Percentiles rank a stretch among this genome's conserved stretches.
Evolutionary conservation across 495 filamentous ascomycete genomes (phyloP).

Genomic region (Pseudevernia furfuracea): DNA sequence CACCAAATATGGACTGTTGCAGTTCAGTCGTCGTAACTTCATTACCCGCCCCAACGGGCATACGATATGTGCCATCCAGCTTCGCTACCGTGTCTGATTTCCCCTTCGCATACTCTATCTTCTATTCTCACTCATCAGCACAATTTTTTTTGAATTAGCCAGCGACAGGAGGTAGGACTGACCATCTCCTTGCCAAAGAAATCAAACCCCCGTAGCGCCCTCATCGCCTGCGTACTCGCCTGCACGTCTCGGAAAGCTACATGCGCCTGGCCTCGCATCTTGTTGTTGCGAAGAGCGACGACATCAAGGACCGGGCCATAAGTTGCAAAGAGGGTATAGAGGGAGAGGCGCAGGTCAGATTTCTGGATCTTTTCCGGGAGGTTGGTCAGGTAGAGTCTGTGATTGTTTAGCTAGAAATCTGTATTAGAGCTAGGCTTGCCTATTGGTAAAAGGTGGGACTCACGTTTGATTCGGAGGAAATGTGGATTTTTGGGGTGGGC

Average conservation of each 20-base stretch:
- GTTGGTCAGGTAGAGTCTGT: conserved; percentile 78
- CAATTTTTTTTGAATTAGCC: background rate
- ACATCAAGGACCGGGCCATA: conserved; percentile 92
- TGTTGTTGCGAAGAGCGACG: conserved; percentile 76
- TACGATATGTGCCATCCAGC: conserved; percentile 79
- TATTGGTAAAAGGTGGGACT: conserved; percentile 29
- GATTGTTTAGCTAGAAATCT: conserved; percentile 25
- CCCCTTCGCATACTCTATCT: conserved; percentile 79
- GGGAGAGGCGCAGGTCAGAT: conserved; percentile 66
- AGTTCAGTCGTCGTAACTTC: conserved; percentile 60
- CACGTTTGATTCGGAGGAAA: conserved; percentile 63
- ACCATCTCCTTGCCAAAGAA: conserved; percentile 87
- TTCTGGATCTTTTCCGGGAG: conserved; percentile 82
- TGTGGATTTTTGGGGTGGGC: conserved; percentile 32
- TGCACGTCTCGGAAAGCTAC: conserved; percentile 83
- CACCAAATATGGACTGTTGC: conserved; percentile 75
- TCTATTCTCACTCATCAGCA: conserved; percentile 40
- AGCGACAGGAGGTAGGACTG: conserved; percentile 26
- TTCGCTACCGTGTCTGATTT: conserved; percentile 81
- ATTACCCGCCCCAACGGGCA: conserved; percentile 44
- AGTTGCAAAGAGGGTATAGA: conserved; percentile 90
- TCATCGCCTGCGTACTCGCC: conserved; percentile 80
- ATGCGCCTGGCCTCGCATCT: conserved; percentile 94
- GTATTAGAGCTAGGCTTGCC: conserved; percentile 26
- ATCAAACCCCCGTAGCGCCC: conserved; percentile 75